Percentiles rank a stretch among this genome's conserved stretches.
Conservation (phyloP, 78 protist genomes). For the Dictyostelium firmibasis region DNA sequence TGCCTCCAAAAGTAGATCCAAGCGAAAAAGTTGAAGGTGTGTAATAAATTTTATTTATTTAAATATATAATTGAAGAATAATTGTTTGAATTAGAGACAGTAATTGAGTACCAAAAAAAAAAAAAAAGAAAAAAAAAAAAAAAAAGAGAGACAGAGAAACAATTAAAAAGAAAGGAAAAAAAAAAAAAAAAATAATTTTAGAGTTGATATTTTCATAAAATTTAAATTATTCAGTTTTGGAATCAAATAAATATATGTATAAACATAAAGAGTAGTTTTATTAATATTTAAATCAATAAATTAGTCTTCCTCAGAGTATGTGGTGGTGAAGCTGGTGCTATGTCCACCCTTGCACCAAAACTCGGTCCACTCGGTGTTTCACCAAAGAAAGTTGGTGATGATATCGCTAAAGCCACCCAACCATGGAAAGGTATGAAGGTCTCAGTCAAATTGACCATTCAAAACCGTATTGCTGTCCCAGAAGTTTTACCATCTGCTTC, state of each 20-base stretch:
- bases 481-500: constrained; percentile 98
- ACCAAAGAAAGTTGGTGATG: constrained; percentile 99
- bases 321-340: constrained; percentile 98
- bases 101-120: too few species aligned
- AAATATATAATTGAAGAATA: neutral
- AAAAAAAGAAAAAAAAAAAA: too few species aligned
- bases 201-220: too few species aligned
- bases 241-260: neutral
- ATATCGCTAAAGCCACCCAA: constrained; percentile 96
- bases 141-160: neutral
- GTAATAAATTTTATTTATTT: neutral
- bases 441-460: constrained; percentile 93
- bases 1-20: constrained; percentile 93
- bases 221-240: neutral
- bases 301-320: constrained; percentile 94
- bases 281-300: neutral
- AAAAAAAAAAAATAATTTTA: too few species aligned
- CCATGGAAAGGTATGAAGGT: constrained; percentile 98
- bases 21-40: constrained; percentile 77
- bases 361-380: constrained; percentile 99
- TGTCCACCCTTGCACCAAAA: constrained; percentile 98
- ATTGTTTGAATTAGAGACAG: neutral
- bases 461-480: constrained; percentile 97
- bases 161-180: too few species aligned
- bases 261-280: neutral